Conservation (phyloP, 208 protist species). For the Wallacemonas sp. region DNA sequence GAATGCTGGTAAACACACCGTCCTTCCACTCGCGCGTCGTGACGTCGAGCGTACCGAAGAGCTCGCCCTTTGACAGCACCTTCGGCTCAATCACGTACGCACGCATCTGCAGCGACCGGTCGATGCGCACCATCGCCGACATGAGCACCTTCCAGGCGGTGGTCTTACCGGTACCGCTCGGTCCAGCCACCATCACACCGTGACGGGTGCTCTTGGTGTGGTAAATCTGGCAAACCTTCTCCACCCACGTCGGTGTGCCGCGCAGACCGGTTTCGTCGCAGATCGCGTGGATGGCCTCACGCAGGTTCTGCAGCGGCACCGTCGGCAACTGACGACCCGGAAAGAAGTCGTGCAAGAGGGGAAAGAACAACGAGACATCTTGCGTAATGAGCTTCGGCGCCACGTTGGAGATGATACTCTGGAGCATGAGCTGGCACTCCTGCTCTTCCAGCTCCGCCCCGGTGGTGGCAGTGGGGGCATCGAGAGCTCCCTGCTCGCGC, state of each 20-base stretch:
- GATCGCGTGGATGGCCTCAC: conserved; percentile 68
- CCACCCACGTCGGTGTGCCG: conserved; percentile 90
- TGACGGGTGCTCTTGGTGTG: conserved; percentile 97
- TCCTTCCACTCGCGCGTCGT: conserved; percentile 99
- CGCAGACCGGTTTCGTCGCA: conserved; percentile 70
- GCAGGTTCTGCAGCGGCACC: conserved; percentile 53
- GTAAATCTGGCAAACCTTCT: conserved; percentile 98
- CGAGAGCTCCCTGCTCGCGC: conserved; percentile 32
- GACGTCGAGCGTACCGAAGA: conserved; percentile 98
- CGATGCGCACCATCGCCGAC: conserved; percentile 88
- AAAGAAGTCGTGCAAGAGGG: conserved; percentile 97
- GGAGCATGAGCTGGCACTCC: conserved; percentile 91
- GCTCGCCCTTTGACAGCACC: conserved; percentile 96
- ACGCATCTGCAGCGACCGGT: conserved; percentile 74
- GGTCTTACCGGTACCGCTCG: conserved; percentile 97
- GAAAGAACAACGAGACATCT: conserved; percentile 95
- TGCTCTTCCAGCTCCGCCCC: conserved; percentile 26
- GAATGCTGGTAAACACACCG: conserved; percentile 98
- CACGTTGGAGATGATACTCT: conserved; percentile 95
- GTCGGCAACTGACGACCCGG: conserved; percentile 73
- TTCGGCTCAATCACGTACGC: conserved; percentile 99
- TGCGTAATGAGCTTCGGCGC: conserved; percentile 97
- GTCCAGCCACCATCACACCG: conserved; percentile 99
- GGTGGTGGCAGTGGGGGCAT: not conserved
- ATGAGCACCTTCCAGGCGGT: conserved; percentile 94